Evolutionary conservation across 2,329 filamentous ascomycete genomes (phyloP).

Genomic region (Acarospora socialis): DNA sequence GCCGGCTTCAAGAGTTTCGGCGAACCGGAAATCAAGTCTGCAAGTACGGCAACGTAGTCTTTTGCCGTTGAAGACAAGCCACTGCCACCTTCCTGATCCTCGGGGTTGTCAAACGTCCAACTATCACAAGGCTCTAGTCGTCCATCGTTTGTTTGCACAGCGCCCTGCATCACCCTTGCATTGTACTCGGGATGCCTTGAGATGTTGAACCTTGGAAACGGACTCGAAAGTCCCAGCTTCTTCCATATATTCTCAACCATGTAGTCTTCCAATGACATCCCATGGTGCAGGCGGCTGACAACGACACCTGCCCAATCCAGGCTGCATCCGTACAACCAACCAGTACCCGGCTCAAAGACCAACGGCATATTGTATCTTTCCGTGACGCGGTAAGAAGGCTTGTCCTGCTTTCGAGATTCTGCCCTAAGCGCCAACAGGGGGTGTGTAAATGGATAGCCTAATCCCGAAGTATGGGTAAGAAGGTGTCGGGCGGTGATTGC

Average conservation of each 20-base stretch:
- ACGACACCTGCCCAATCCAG: not conserved
- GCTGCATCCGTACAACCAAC: slow-evolving; percentile 1
- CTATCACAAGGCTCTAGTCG: not conserved
- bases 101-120: not conserved
- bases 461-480: too few relatives aligned
- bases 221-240: not conserved
- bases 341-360: slow-evolving; percentile 4
- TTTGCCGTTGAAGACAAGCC: not conserved
- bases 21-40: not conserved
- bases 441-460: too few relatives aligned
- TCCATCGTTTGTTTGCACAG: not conserved
- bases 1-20: not conserved
- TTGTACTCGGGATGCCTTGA: too few relatives aligned
- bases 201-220: too few relatives aligned
- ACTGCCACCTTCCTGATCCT: not conserved
- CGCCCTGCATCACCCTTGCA: too few relatives aligned
- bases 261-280: not conserved
- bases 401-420: too few relatives aligned
- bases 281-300: not conserved
- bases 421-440: too few relatives aligned
- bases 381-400: not conserved
- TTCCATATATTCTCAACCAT: not conserved
- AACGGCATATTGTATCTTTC: slow-evolving; percentile 2
- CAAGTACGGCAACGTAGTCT: not conserved
- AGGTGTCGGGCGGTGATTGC: too few relatives aligned